Base-by-base conservation (phyloP, 2,329 filamentous ascomycete genomes). In the Talaromyces verruculosus region DNA sequence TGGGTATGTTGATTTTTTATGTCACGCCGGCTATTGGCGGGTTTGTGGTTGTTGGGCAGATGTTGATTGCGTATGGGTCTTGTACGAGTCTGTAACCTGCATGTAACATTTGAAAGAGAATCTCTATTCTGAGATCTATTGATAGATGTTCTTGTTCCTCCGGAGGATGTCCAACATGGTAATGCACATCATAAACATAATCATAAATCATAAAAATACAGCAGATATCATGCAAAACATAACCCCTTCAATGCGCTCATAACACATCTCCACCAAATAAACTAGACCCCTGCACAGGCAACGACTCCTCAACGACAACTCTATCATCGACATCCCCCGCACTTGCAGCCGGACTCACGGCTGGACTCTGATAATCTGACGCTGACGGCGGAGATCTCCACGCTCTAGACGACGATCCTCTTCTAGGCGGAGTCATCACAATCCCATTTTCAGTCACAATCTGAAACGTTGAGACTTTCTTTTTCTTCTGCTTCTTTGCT, bases 391-490 rank as follows among this genome's bases (percentile, higher is more conserved):
- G 39, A 2, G 51, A 63, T 61, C 64, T 35, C 1, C 65, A 65
- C 30, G 45, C 63, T 49, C 51, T 57, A 7, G 58, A 64, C 6
- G 37, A 55, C 28, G 45, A 47, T n/a, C 65, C 39, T 51, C 41
- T 15, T 47, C 61, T 33, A 19, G 65, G 65, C 2, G 65, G 65
- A 61, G 67, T 63, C 62, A 68, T 63, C 13, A 65, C 45, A 19
- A 67, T 59, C 17, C 70, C 72, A 60, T 70, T 67, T 22, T 69
- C 65, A 7, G 67, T 67, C 15, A 68, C 53, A 17, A 71, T 67
- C 19, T 63, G 64, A 49, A 68, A 35, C 5, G 35, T 63, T 1
- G 66, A n/a, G 2, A 60, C 53, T 3, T 55, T 43, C 43, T 64
- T 72, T 17, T 62, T 69, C n/a, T 62, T 69, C 63, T 51, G 22